Evolutionary conservation across 306 rosid genomes (phyloP), one percentile per base, ranked within the genome.

Genomic region (Castanopsis chinensis): DNA sequence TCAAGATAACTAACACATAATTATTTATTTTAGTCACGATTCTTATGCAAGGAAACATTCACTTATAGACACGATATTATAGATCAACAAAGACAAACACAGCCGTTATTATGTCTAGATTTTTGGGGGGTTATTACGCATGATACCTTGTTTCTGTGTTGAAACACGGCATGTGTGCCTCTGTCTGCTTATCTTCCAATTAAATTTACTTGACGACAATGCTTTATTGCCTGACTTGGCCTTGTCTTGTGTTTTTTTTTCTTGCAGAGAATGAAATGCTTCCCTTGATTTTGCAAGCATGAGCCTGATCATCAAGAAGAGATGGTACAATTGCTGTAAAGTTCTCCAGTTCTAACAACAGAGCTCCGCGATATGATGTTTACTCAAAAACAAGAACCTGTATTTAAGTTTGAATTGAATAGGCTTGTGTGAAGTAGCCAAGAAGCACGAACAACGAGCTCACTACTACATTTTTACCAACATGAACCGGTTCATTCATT

Each of bases 231-330:
- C 43, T 85, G 79, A 85, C 73, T 41, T 76, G 41, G n/a, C 68
- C 71, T 75, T 61, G 65, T 87, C 59, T 37, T 52, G 30, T 73
- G 74, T 72, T 33, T 1, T 74, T 74, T 25, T 79, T 68, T 81
- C 12, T 41, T 88, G 69, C 97, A 93, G 98, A 93, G 97, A 87
- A 90, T 93, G 96, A 95, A 85, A 82, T 93, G 98, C 91, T 95
- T 95, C 90, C 97, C 95, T 59, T 92, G 84, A 94, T 71, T 71
- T 33, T 73, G 79, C 69, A 70, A 76, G 68, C 64, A 76, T 69
- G 78, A 58, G 71, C 43, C 59, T 56, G 59, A 70, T 33, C 65
- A 54, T 41, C 74, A 61, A 55, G 80, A 56, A 51, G 78, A 69
- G 54, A 41, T 43, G 18, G 25, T 65, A 37, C 56, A 56, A 68